Percentiles rank a stretch among this genome's conserved stretches.
Conservation (phyloP, 1,284 basidiomycete genomes). For the Lentinus polychrous region DNA sequence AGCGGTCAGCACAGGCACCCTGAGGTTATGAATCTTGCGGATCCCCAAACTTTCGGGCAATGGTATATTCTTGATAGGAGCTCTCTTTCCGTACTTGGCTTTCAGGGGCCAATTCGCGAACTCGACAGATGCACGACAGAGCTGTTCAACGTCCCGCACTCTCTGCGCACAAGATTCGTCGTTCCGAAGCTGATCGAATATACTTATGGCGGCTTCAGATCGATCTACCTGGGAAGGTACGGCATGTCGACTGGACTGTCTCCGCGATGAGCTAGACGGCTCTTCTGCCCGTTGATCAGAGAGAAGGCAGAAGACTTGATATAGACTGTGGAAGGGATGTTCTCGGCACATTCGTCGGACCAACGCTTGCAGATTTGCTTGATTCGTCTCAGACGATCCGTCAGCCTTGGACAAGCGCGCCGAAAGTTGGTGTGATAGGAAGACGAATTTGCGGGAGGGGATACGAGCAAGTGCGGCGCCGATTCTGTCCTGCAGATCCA, state of each 20-base stretch:
- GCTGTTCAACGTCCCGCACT: constrained; percentile 53
- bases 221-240: constrained; percentile 47
- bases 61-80: constrained; percentile 16
- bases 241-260: constrained; percentile 36
- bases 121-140: constrained; percentile 71
- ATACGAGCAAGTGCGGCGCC: constrained; percentile 48
- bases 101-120: constrained; percentile 71
- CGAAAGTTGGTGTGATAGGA: constrained; percentile 87
- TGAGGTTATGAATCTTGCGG: constrained; percentile 44
- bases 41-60: constrained; percentile 41
- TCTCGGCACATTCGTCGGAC: constrained; percentile 77
- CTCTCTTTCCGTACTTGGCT: constrained; percentile 25
- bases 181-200: constrained; percentile 56
- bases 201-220: constrained; percentile 56
- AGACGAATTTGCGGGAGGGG: constrained; percentile 87
- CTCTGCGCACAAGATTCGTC: constrained; percentile 34
- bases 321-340: constrained; percentile 92
- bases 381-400: constrained; percentile 35
- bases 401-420: constrained; percentile 64
- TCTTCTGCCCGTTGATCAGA: constrained; percentile 8
- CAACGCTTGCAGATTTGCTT: constrained; percentile 58
- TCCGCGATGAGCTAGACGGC: constrained; percentile 18
- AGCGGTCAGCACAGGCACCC: constrained; percentile 78
- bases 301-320: constrained; percentile 77
- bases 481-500: constrained; percentile 44